Evolutionary conservation across 1,139 yeast species (phyloP).

Genomic region (Blastobotrys arbuscula): DNA sequence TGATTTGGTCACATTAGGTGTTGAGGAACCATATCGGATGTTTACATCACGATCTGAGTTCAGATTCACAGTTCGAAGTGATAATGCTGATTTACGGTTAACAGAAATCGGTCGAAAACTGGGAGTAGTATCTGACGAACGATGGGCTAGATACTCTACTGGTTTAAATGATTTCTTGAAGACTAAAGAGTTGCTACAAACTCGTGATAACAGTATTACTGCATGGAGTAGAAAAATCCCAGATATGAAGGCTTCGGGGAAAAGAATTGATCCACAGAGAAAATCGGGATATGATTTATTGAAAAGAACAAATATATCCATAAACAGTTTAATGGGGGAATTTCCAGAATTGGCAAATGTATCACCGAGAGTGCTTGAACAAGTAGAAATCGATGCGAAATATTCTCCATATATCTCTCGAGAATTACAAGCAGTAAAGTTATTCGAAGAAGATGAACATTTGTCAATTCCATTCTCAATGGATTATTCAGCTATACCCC

Average conservation of each 20-base stretch:
- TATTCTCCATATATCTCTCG: constrained; percentile 76
- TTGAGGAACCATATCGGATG: constrained; percentile 97
- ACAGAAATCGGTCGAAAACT: constrained; percentile 60
- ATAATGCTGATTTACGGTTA: constrained; percentile 84
- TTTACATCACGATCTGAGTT: constrained; percentile 95
- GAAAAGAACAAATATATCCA: constrained; percentile 39
- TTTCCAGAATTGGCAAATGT: constrained; percentile 38
- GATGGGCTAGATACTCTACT: constrained; percentile 47
- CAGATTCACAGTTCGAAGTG: constrained; percentile 82
- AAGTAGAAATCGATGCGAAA: constrained; percentile 71
- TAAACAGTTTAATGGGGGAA: constrained; percentile 30
- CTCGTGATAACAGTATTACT: constrained; percentile 46
- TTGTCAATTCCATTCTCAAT: constrained; percentile 59
- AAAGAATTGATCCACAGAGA: constrained; percentile 40
- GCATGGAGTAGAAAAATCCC: constrained; percentile 52
- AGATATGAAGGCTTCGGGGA: constrained; percentile 32
- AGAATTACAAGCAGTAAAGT: constrained; percentile 64
- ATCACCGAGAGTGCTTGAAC: constrained; percentile 51
- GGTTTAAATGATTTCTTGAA: constrained; percentile 47
- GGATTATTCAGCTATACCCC: constrained; percentile 49
- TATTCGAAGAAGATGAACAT: constrained; percentile 79
- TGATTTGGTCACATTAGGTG: constrained; percentile 92
- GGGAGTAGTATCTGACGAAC: constrained; percentile 61
- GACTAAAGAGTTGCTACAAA: constrained; percentile 43
- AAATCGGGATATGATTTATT: constrained; percentile 54